Percentiles rank a stretch among this genome's conserved stretches.
phyloP scores from a whole-genome alignment of 2,329 filamentous ascomycete genomes.

The Cordyceps fumosorosea region DNA sequence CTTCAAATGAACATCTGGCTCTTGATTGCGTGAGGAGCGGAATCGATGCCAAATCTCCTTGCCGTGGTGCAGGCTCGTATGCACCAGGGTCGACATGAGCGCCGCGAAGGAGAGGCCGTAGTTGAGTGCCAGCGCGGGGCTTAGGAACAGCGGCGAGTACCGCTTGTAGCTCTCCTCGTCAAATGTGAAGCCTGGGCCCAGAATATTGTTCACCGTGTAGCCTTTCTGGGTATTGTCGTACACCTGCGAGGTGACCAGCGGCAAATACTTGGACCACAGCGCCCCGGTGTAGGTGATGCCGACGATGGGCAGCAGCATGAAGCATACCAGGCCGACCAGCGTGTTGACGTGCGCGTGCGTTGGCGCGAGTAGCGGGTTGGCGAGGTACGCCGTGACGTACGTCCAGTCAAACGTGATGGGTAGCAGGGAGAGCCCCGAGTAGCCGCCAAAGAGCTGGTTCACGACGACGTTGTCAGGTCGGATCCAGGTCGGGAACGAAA shows the following conservation, averaged over 20 bases:
- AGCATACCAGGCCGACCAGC: conserved; percentile 36
- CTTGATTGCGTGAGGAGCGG: conserved; percentile 37
- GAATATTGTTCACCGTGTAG: conserved; percentile 46
- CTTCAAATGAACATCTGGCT: conserved; percentile 29
- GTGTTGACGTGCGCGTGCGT: conserved; percentile 40
- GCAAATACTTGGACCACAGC: conserved; percentile 46
- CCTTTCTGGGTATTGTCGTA: conserved; percentile 48
- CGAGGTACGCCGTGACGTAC: conserved; percentile 34
- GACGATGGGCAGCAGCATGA: conserved; percentile 38
- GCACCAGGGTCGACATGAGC: conserved; percentile 37
- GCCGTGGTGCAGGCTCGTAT: conserved; percentile 31
- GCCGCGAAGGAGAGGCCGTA: conserved; percentile 38
- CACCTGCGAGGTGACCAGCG: conserved; percentile 44
- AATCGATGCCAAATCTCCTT: conserved; percentile 39
- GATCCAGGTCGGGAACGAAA: conserved; percentile 51
- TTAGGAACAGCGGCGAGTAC: conserved; percentile 49
- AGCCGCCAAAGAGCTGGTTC: conserved; percentile 50
- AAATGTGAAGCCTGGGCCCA: conserved; percentile 40
- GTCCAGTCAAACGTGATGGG: conserved; percentile 47
- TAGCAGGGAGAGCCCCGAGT: conserved; percentile 45
- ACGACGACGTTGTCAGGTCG: conserved; percentile 45
- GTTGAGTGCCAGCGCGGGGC: conserved; percentile 38
- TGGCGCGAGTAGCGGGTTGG: conserved; percentile 34
- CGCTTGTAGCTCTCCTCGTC: conserved; percentile 41
- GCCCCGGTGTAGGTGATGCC: conserved; percentile 40